Evolutionary conservation across 176 grass and related monocot species (phyloP), one percentile per base, ranked within the genome.

Genomic region (Triticum monococcum): DNA sequence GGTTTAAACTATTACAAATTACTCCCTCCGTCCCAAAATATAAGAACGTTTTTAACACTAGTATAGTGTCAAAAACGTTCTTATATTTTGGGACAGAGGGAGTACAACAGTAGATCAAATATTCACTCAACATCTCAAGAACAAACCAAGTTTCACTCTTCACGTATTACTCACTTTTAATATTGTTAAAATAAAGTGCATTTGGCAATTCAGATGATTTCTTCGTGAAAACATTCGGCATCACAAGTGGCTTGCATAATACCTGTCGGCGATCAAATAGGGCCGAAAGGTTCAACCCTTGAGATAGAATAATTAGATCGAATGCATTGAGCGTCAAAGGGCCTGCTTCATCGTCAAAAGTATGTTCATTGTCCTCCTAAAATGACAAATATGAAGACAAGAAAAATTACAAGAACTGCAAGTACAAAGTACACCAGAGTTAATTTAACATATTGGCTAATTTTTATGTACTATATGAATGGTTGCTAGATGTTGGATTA

Each of bases 271-370:
- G 92, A 63, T 98, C 93, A 94, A 98, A 98, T 38, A 98, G 88
- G 20, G 93, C 83, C 40, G 93, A 91, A 54, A 98, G 93, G 77
- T 98, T 95, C 77, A 98, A 77, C 63, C 96, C 96, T 88, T 94
- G 86, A 5, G 96, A 93, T 20, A 98, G 88, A 83, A 98, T 94
- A 79, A 98, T 98, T 87, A 98, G 38, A 82, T 98, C 96, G 1
- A 98, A 98, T n/a, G 96, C 96, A 96, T 96, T 98, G 61, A 98
- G 93, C 84, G 84, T 92, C 73, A 98, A 77, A 73, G 96, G 96
- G 18, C 93, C 93, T 75, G 83, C 75, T 79, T 94, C 90, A 60
- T 96, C 92, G 20, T 92, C 90, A 75, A 79, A 89, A 78, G 86
- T 85, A 82, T 84, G 81, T 41, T 94, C 85, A 75, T 16, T 78